A percentile compares a stretch with the other conserved stretches of the same genome.
Evolutionary conservation across 164 flowering plant genomes (phyloP).

Genomic region (Stephania yunnanensis): DNA sequence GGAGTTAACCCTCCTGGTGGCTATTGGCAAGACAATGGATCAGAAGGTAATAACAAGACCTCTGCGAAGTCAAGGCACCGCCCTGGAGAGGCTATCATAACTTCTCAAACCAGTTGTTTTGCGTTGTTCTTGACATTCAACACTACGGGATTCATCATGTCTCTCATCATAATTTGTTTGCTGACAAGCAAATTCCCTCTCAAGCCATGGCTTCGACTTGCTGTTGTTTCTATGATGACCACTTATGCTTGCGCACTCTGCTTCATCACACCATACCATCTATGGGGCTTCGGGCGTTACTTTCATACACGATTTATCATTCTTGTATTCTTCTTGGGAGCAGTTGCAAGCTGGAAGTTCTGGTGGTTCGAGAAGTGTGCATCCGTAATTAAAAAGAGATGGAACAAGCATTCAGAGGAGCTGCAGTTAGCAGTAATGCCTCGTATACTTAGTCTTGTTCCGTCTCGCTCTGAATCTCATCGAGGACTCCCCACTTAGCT

Average conservation of each 20-base stretch:
- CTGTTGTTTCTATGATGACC: conserved; percentile 1
- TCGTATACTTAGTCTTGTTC: too few species aligned
- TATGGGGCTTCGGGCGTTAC: neutral
- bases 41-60: too few species aligned
- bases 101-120: neutral
- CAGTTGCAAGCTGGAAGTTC: neutral
- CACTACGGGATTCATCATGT: conserved; percentile 4
- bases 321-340: neutral
- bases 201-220: conserved; percentile 2
- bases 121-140: neutral
- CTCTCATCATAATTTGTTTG: conserved; percentile 8
- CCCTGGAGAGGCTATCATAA: neutral
- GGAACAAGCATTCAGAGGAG: neutral
- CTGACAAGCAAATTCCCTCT: conserved; percentile 11
- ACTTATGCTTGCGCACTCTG: neutral
- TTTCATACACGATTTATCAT: neutral
- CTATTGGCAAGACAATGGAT: neutral
- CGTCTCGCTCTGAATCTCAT: too few species aligned
- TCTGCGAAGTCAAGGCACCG: too few species aligned
- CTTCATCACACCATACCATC: neutral
- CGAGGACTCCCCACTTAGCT: too few species aligned
- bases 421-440: too few species aligned
- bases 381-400: neutral
- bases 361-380: neutral
- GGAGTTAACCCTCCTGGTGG: conserved; percentile 25